phyloP scores from a whole-genome alignment of 176 grass and related monocot genomes.

The Melocanna baccifera region DNA sequence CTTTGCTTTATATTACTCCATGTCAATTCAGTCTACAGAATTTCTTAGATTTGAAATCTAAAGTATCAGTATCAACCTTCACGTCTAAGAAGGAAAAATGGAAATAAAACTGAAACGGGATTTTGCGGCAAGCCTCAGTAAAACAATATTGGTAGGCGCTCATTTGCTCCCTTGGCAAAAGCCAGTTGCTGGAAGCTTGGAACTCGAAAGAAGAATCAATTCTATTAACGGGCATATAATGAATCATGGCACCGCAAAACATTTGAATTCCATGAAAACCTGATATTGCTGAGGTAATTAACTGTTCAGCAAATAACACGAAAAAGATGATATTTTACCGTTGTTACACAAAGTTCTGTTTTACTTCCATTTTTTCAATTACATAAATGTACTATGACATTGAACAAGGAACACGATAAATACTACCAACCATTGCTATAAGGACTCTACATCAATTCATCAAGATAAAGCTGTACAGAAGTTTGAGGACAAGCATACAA shows the following conservation, averaged over 20 bases:
- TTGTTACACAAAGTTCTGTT: neutral
- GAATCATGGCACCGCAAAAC: neutral
- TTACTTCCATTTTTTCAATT: neutral
- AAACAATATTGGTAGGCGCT: neutral
- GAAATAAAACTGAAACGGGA: neutral
- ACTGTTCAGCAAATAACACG: neutral
- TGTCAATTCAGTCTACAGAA: neutral
- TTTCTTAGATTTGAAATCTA: neutral
- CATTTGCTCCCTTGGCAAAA: neutral
- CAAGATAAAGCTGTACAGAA: conserved; percentile 24
- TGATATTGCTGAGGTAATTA: neutral
- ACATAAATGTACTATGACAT: conserved; percentile 21
- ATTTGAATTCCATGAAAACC: neutral
- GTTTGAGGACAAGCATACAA: conserved; percentile 29
- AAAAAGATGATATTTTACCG: conserved; percentile 10
- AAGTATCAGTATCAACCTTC: neutral
- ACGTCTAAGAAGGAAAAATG: neutral
- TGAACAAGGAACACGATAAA: neutral
- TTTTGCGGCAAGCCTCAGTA: neutral
- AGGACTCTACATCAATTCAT: conserved; percentile 29
- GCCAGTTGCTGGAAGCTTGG: neutral
- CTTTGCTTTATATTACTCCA: neutral
- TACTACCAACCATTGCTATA: conserved; percentile 22
- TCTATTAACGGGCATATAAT: neutral
- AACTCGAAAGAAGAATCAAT: neutral